Conservation (phyloP, 352 stramenopile species). For the Globisporangium cylindrosporum region DNA sequence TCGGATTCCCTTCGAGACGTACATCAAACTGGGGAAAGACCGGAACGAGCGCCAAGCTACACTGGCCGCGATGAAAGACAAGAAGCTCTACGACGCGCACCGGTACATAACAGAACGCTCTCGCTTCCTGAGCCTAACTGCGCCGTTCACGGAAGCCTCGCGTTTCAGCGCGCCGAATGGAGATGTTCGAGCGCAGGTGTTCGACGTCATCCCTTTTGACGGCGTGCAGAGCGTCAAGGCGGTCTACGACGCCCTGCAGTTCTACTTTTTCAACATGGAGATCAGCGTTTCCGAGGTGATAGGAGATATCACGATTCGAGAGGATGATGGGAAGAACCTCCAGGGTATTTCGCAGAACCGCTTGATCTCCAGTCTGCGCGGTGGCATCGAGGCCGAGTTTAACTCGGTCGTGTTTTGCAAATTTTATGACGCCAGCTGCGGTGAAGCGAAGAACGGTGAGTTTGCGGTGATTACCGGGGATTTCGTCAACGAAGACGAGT, state of each 20-base stretch:
- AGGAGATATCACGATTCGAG: constrained; percentile 43
- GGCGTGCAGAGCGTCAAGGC: constrained; percentile 23
- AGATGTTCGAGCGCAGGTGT: background rate
- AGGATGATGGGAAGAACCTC: constrained; percentile 34
- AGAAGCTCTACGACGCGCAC: background rate
- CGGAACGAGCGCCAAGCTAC: constrained; percentile 2
- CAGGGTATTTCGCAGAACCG: constrained; percentile 32
- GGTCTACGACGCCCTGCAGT: constrained; percentile 37
- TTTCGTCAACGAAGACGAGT: constrained; percentile 11
- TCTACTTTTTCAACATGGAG: constrained; percentile 40
- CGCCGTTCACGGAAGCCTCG: background rate
- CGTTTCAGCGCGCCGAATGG: background rate
- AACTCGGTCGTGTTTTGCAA: constrained; percentile 37
- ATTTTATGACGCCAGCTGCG: background rate
- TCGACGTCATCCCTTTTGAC: background rate
- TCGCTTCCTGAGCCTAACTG: background rate
- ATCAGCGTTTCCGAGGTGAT: constrained; percentile 46
- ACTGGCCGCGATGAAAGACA: background rate
- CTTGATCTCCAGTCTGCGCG: constrained; percentile 16
- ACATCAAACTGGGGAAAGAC: background rate
- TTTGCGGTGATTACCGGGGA: constrained; percentile 8
- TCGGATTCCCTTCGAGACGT: background rate
- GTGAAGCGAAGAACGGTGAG: background rate
- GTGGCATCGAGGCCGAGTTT: constrained; percentile 26
- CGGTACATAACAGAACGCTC: background rate